A percentile compares a stretch with the other conserved stretches of the same genome.
phyloP scores from a whole-genome alignment of 2,329 filamentous ascomycete genomes.

The Cyclaneusma minus region DNA sequence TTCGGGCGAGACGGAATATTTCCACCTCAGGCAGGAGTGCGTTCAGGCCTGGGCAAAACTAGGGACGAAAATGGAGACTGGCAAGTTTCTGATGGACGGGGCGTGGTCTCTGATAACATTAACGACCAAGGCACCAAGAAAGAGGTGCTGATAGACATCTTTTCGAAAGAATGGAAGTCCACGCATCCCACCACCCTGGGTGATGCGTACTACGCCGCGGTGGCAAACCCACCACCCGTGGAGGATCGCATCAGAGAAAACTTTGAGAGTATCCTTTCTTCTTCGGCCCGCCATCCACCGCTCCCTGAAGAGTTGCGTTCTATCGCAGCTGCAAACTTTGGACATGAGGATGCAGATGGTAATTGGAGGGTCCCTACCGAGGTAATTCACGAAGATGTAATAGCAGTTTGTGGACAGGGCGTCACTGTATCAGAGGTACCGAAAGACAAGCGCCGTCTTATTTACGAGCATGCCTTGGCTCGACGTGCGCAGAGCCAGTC shows the following conservation, averaged over 20 bases:
- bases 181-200: no score
- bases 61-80: conserved; percentile 46
- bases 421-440: conserved; percentile 10
- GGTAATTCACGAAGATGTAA: conserved; percentile 16
- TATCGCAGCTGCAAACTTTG: conserved; percentile 2
- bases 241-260: no score
- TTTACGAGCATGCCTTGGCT: conserved; percentile 12
- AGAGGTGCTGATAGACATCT: conserved; percentile 40
- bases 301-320: no score
- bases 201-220: no score
- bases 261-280: no score
- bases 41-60: conserved; percentile 49
- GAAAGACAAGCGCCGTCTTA: conserved; percentile 8
- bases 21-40: conserved; percentile 43
- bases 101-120: conserved; percentile 42
- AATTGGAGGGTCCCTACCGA: conserved; percentile 11
- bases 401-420: conserved; percentile 13
- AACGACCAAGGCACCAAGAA: conserved; percentile 45
- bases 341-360: conserved; percentile 6
- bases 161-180: no score
- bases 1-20: conserved; percentile 61
- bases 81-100: conserved; percentile 43
- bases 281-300: no score
- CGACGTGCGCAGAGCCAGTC: conserved; percentile 7
- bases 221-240: no score